Base-by-base conservation (phyloP, 768 basidiomycete genomes). In the Strobilomyces confusus region DNA sequence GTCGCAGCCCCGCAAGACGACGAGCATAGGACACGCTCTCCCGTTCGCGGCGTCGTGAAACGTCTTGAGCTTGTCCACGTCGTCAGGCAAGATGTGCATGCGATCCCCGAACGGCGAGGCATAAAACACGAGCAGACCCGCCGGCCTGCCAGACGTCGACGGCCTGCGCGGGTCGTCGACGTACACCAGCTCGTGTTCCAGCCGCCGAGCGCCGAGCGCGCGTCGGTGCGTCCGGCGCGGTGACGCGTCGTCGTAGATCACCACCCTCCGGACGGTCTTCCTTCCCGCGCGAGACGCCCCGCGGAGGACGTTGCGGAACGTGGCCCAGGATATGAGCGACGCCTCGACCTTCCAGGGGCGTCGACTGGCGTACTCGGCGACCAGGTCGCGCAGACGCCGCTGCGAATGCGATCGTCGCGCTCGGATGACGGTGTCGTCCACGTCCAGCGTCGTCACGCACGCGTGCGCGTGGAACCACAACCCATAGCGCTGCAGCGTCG, bases 391-490 rank as follows among this genome's bases (percentile, higher is more conserved):
- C 22, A 42, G 23, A 23, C 14, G 23, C 23, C 14, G 13, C 23
- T 42, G 41, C 13, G 41, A 40, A 22, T 19, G 1, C 19, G 20
- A 22, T 19, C 23, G 41, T 13, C 41, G 41, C 5, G 9, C 13
- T n/a, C 11, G 41, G 22, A 42, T 17, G 15, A 25, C 22, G 5
- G 22, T 4, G 12, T 42, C 41, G 11, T 42, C 41, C 13, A 42
- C 22, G 4, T 42, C 38, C 19, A 40, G 20, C 9, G 38, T 40
- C 19, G 38, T 40, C 20, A 40, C 32, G 26, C 57, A 58, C 3
- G 56, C 50, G 19, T 58, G 50, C 1, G 26, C 71, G 11, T 64
- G 45, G 7, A 73, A 72, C 20, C 23, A 25, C 22, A 42, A 15
- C 4, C 41, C 41, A 6, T 15, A 15, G 3, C 23, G 41, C 14